Percentiles rank a stretch among this genome's conserved stretches.
Evolutionary conservation across 257 asterid species (phyloP).

Genomic region (Haberlea rhodopensis): DNA sequence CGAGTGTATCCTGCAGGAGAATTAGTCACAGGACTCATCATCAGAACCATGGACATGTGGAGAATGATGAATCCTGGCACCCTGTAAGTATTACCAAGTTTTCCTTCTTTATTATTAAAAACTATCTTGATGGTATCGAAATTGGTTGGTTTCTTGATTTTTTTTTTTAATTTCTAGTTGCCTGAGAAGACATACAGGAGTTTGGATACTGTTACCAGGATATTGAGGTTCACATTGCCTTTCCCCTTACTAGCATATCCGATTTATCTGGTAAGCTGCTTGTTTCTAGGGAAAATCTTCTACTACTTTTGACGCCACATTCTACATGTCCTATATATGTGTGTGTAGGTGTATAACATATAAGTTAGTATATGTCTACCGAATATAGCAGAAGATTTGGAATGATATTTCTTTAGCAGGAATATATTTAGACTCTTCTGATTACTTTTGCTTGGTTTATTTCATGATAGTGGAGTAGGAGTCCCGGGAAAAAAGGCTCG

Average conservation of each 20-base stretch:
- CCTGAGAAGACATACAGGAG: constrained; percentile 45
- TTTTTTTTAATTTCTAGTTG: constrained; percentile 35
- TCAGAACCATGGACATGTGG: constrained; percentile 73
- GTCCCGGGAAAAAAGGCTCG: constrained; percentile 51
- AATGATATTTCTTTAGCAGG: background rate
- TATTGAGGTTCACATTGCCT: constrained; percentile 57
- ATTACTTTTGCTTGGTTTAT: background rate
- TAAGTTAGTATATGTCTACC: background rate
- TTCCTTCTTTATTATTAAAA: background rate
- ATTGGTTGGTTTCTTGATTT: background rate
- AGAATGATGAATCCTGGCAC: constrained; percentile 71
- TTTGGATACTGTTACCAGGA: constrained; percentile 44
- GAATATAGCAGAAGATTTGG: background rate
- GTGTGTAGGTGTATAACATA: background rate
- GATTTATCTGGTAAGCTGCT: constrained; percentile 43
- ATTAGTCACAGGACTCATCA: constrained; percentile 75
- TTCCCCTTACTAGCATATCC: constrained; percentile 74
- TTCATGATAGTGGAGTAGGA: constrained; percentile 40
- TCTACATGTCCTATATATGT: background rate
- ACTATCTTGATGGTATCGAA: background rate
- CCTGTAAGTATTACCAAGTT: constrained; percentile 40
- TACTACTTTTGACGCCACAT: background rate
- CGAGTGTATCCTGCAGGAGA: constrained; percentile 35
- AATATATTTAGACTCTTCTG: background rate
- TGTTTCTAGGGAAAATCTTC: background rate